Base-by-base conservation (phyloP, 2,329 filamentous ascomycete genomes). In the Fusarium nygamai region DNA sequence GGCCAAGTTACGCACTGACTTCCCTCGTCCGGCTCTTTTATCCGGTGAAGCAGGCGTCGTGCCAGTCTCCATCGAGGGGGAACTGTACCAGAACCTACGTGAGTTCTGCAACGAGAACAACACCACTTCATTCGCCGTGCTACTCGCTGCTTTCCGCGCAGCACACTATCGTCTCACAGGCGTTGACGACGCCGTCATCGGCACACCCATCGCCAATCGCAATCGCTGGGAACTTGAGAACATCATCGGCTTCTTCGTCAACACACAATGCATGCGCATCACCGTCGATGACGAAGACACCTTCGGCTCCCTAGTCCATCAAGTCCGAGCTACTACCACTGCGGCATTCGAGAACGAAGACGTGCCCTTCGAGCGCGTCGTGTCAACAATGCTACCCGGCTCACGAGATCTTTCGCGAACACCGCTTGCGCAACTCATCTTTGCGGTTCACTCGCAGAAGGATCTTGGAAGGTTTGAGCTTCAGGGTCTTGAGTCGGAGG, bases 101-200 rank as follows among this genome's bases (percentile, higher is more conserved):
- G 29, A 24, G 2, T 78, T 78, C 36, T 71, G 71, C 24, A 61
- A 60, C 8, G 19, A 39, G 1, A 33, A 67, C 3, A 51, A 69
- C 2, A 57, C 64, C 0, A 78, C 76, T 0, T 58, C 67, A 0
- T 78, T 72, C 19, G 38, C 62, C 3, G 74, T 77, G 1, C 73
- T 81, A 1, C 54, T 80, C 0, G 63, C 79, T 6, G 78, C 77
- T 1, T 80, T 81, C 34, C 73, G 78, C 0, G 73, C 73, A 0
- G 65, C 79, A 0, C 79, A 80, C 33, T 80, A 73, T 47, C 78
- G 78, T 24, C 71, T 80, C 4, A 81, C 78, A 0, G 77, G 75
- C 1, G 44, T 27, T 10, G 65, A 67, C 11, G 79, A 81, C 54
- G 73, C 77, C 2, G 71, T 67, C 1, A 69, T 81, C 7, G 79